phyloP scores from a whole-genome alignment of 2,329 filamentous ascomycete species.

The Calonectria leucothoes region DNA sequence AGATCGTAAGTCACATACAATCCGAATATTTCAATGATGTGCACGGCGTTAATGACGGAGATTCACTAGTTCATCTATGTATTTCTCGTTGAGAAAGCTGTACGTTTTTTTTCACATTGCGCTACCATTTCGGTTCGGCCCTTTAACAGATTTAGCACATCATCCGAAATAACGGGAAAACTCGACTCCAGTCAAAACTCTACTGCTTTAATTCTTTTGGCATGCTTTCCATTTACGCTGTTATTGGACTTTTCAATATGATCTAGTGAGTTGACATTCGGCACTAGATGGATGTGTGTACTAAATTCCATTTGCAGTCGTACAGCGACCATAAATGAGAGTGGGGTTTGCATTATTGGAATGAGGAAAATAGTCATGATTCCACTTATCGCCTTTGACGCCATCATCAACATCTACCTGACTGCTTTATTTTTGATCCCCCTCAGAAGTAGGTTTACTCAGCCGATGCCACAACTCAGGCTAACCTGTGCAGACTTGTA shows the following conservation, averaged over 20 bases:
- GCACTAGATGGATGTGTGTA: not conserved
- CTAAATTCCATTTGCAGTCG: conserved; percentile 52
- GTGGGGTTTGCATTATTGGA: conserved; percentile 70
- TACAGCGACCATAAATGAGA: conserved; percentile 63
- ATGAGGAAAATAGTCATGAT: conserved; percentile 69
- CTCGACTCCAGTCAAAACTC: conserved; percentile 64
- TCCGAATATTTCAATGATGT: not conserved
- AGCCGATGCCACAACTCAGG: not conserved
- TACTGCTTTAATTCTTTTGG: conserved; percentile 72
- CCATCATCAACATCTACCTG: conserved; percentile 71
- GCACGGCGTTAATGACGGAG: not conserved
- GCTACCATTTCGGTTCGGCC: not conserved
- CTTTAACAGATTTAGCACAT: conserved; percentile 58
- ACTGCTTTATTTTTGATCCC: conserved; percentile 73
- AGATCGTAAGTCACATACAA: not conserved
- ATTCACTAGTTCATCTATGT: conserved; percentile 66
- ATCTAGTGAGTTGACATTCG: conserved; percentile 60
- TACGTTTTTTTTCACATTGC: conserved; percentile 46
- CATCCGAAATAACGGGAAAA: conserved; percentile 62
- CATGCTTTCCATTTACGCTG: conserved; percentile 59
- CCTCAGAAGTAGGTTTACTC: conserved; percentile 59
- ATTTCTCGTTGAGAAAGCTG: conserved; percentile 73
- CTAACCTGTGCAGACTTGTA: conserved; percentile 59
- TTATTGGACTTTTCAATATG: conserved; percentile 68
- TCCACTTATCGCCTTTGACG: conserved; percentile 70